Evolutionary conservation across 148 eudicot genomes (phyloP).

Genomic region (Camellia sinensis): DNA sequence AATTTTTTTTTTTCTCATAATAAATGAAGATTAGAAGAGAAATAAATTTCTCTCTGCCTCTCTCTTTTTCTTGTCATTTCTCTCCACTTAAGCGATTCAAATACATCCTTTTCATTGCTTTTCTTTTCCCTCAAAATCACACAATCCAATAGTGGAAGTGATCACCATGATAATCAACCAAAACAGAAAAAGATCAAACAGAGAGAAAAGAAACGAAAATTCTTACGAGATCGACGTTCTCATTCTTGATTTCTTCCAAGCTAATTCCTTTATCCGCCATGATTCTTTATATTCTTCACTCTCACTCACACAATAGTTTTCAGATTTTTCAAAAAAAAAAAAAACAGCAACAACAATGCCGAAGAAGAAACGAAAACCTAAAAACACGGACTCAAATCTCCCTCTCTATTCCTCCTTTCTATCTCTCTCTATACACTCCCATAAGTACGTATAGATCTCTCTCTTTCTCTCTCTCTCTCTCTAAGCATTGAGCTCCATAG

Average conservation of each 20-base stretch:
- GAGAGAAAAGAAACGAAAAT: background rate
- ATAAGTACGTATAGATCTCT: background rate
- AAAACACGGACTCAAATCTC: too few relatives aligned
- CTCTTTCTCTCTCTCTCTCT: background rate
- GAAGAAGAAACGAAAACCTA: too few relatives aligned
- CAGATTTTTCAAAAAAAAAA: too few relatives aligned
- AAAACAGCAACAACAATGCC: background rate
- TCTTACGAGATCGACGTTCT: conserved; percentile 63
- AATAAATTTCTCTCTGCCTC: too few relatives aligned
- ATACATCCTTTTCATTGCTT: too few relatives aligned
- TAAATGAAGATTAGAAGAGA: too few relatives aligned
- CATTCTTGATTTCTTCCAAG: conserved; percentile 50
- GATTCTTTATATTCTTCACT: background rate
- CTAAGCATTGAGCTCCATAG: background rate
- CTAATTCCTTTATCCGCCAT: conserved; percentile 22
- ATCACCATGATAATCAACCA: background rate
- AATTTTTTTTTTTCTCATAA: too few relatives aligned
- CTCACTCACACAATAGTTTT: background rate
- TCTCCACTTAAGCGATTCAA: too few relatives aligned
- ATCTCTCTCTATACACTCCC: background rate
- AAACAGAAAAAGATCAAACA: background rate
- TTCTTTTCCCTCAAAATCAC: too few relatives aligned
- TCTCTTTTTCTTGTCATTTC: too few relatives aligned
- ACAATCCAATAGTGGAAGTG: too few relatives aligned
- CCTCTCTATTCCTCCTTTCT: background rate